These are phyloP conservation scores for Incumbomyces delicatus DNA, from an alignment of 2,329 filamentous ascomycete species.

Conservation along the genomic window DNA sequence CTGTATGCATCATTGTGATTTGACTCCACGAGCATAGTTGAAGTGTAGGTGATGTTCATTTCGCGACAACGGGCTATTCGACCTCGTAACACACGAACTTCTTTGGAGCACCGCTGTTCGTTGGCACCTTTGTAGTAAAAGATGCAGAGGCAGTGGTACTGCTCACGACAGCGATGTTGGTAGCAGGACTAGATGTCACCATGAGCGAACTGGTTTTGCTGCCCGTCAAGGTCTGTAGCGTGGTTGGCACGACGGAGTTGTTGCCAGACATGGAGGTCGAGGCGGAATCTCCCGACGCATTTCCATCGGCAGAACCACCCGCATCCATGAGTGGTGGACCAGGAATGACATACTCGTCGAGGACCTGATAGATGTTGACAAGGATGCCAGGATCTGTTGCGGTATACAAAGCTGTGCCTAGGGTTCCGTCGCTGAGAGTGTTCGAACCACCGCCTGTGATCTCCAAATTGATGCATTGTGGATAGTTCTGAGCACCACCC, in stretches of 20 bases:
- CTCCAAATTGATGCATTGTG: conserved; percentile 51
- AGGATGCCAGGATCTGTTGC: conserved; percentile 47
- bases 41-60: no score
- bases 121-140: not conserved
- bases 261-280: no score
- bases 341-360: conserved; percentile 41
- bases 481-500: conserved; percentile 46
- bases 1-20: no score
- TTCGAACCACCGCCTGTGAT: conserved; percentile 46
- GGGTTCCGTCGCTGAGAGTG: conserved; percentile 37
- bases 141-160: not conserved
- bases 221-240: no score
- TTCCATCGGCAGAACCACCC: not conserved
- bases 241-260: no score
- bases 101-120: not conserved
- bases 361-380: conserved; percentile 48
- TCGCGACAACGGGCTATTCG: not conserved
- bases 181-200: no score
- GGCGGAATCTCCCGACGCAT: no score
- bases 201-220: no score
- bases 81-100: not conserved
- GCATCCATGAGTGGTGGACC: conserved; percentile 33
- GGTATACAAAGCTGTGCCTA: conserved; percentile 48
- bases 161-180: no score
- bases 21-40: no score